Evolutionary conservation across 495 filamentous ascomycete species (phyloP), one percentile per base, ranked within the genome.

Genomic region (Xylaria acuta): DNA sequence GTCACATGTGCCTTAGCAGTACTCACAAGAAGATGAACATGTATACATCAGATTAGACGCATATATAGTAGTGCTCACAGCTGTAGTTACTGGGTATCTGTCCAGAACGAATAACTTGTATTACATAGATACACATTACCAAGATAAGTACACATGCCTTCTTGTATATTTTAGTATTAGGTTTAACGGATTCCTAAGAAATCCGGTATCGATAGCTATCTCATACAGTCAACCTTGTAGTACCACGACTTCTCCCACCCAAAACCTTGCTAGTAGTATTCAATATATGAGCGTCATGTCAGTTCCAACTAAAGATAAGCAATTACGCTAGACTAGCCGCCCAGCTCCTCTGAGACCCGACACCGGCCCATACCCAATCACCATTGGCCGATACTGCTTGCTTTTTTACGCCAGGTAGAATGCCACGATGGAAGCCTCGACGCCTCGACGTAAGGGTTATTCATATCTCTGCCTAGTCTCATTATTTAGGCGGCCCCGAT

Each of bases 361-460:
- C 7, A 22, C 47, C n/a, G 11, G 34, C 20, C 25, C 36, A 67
- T 41, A 41, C 12, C 14, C 49, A 67, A n/a, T 20, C 32, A 56
- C 5, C n/a, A 22, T 41, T 25, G 49, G 49, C 16, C 64, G 40
- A 67, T 67, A 22, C 49, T 30, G 3, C 9, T 67, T 67, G 47
- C 65, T 56, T 54, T n/a, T 54, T 56, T 67, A 36, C 18, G 27
- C 32, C 45, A 11, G 43, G 30, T 25, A 11, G 40, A 67, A 67
- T 53, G 64, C 32, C 45, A 53, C 63, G 6, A 41, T 22, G 6
- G 20, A 49, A n/a, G 30, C 32, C 14, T 49, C 30, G 9, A 38
- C 43, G 18, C 30, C 8, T 51, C 0, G n/a, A 66, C 14, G 25
- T 22, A 49, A 32, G 43, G 25, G 30, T 4, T 22, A n/a, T 49